phyloP scores from a whole-genome alignment of 164 flowering plant genomes.

The Magnolia officinalis region DNA sequence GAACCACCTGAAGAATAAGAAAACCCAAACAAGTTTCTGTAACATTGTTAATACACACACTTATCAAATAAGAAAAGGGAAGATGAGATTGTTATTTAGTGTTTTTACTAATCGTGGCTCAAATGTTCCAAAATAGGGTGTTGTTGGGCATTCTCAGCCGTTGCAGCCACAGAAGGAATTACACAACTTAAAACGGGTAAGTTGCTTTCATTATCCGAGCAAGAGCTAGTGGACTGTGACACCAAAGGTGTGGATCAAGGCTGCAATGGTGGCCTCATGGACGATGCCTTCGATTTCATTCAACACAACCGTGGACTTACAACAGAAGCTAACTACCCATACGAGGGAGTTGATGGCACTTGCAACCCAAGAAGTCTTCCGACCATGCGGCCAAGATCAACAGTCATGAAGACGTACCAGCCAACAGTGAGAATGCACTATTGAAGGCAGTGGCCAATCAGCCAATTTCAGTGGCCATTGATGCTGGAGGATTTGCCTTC shows the following conservation, averaged over 20 bases:
- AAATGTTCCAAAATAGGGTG: constrained; percentile 12
- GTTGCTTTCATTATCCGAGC: constrained; percentile 22
- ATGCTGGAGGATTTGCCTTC: constrained; percentile 20
- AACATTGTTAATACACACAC: background rate
- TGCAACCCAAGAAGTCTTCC: constrained; percentile 16
- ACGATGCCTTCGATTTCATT: constrained; percentile 23
- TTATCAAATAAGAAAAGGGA: background rate
- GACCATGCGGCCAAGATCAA: constrained; percentile 14
- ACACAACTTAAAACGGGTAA: constrained; percentile 17
- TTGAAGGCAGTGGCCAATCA: constrained; percentile 24
- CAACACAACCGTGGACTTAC: constrained; percentile 21
- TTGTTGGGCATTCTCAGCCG: constrained; percentile 31
- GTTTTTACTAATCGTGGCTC: no score
- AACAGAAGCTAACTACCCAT: constrained; percentile 20
- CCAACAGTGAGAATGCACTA: constrained; percentile 19
- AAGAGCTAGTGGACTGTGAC: constrained; percentile 29
- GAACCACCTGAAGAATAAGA: no score
- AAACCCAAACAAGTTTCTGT: background rate
- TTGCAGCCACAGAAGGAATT: constrained; percentile 31
- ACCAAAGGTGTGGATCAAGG: constrained; percentile 17
- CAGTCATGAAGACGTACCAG: constrained; percentile 23
- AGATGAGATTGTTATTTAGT: background rate
- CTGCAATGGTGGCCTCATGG: constrained; percentile 26
- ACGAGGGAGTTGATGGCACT: constrained; percentile 8
- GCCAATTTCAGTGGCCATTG: constrained; percentile 32